These are phyloP conservation scores for Verticillium longisporum DNA, from an alignment of 2,329 filamentous ascomycete genomes.

Conservation along the genomic window DNA sequence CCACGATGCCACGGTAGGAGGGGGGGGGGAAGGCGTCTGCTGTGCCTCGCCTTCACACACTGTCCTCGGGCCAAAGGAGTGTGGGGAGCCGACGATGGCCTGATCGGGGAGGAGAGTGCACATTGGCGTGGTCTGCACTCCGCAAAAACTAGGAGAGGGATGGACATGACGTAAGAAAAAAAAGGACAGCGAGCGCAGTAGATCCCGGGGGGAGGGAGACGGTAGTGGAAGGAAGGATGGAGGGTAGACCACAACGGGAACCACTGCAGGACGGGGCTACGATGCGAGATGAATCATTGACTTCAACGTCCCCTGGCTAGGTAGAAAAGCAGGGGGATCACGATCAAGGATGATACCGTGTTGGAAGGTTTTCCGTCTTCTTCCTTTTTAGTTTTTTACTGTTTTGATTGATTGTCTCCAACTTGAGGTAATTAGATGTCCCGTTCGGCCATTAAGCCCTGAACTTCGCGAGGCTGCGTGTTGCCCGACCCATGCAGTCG, in stretches of 20 bases:
- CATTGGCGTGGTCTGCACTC: not conserved
- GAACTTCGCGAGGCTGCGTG: not conserved
- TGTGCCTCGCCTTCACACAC: not conserved
- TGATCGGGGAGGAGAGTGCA: not conserved
- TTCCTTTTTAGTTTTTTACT: not conserved
- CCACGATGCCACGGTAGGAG: not conserved
- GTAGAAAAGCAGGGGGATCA: too few relatives aligned
- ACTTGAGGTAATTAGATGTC: not conserved
- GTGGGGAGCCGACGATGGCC: not conserved
- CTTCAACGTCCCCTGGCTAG: too few relatives aligned
- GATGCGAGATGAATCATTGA: not conserved
- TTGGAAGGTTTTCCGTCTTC: too few relatives aligned
- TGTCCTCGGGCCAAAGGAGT: not conserved
- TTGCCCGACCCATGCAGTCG: not conserved
- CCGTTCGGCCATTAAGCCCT: not conserved
- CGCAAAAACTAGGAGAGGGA: not conserved
- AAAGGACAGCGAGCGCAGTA: not conserved
- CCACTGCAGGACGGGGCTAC: too few relatives aligned
- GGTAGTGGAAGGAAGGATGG: not conserved
- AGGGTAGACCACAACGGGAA: not conserved
- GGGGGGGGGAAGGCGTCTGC: not conserved
- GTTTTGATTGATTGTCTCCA: not conserved
- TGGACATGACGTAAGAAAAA: not conserved
- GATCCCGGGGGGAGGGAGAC: not conserved
- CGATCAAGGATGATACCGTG: too few relatives aligned